phyloP scores from a whole-genome alignment of 2,329 filamentous ascomycete genomes.

The Colletotrichum navitas region DNA sequence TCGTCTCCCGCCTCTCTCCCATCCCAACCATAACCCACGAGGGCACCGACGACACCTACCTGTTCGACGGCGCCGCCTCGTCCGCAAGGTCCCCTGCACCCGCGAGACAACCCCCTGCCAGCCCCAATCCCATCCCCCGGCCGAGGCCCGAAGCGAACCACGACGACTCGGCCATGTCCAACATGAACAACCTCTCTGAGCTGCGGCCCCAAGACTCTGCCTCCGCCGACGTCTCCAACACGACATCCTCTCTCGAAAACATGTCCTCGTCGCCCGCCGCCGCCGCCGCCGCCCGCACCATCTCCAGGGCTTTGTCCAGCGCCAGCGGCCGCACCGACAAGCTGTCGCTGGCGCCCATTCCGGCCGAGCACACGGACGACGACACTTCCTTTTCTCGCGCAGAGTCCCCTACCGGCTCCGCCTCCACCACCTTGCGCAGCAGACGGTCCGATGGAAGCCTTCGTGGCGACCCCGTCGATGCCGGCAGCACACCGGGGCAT shows the following conservation, averaged over 20 bases:
- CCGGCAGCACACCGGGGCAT: conserved; percentile 61
- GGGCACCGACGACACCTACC: conserved; percentile 70
- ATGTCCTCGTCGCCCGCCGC: conserved; percentile 69
- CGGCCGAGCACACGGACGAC: conserved; percentile 46
- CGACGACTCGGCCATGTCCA: not conserved
- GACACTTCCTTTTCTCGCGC: conserved; percentile 50
- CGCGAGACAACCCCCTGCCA: conserved; percentile 42
- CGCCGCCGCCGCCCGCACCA: conserved; percentile 65
- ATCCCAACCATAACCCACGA: conserved; percentile 61
- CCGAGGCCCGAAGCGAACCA: conserved; percentile 20
- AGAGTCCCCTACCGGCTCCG: conserved; percentile 45
- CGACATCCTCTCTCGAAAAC: conserved; percentile 65
- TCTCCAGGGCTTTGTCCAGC: conserved; percentile 65
- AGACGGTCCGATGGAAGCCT: conserved; percentile 51
- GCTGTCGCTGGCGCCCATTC: conserved; percentile 44
- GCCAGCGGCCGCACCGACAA: conserved; percentile 51
- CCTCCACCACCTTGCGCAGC: conserved; percentile 48
- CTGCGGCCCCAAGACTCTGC: conserved; percentile 44
- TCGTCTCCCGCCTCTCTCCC: conserved; percentile 69
- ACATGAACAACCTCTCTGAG: conserved; percentile 30
- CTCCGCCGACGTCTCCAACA: conserved; percentile 53
- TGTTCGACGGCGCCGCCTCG: conserved; percentile 63
- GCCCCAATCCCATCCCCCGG: conserved; percentile 41
- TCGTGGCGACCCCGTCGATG: conserved; percentile 54
- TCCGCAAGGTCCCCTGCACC: conserved; percentile 52